A percentile compares a stretch with the other conserved stretches of the same genome.
These are phyloP conservation scores for Cytospora chrysosperma DNA, from an alignment of 2,329 filamentous ascomycete species.

Conservation along the genomic window DNA sequence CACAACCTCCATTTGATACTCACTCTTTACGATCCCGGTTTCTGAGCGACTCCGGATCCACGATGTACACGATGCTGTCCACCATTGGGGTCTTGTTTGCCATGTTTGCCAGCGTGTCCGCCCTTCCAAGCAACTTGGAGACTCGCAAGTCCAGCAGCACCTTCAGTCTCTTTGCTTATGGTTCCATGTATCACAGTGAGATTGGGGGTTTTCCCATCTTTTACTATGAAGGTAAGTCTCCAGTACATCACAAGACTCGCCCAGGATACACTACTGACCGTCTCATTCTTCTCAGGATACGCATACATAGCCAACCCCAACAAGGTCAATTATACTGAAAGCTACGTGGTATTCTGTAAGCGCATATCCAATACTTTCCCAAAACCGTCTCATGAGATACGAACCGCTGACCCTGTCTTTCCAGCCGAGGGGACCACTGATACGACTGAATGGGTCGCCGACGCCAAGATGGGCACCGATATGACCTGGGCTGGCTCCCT, in stretches of 20 bases:
- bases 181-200: not conserved
- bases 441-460: slow-evolving; percentile 17
- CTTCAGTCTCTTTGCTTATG: slow-evolving; percentile 22
- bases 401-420: not conserved
- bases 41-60: not conserved
- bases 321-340: slow-evolving; percentile 16
- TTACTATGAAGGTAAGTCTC: slow-evolving; percentile 11
- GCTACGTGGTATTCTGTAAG: slow-evolving; percentile 13
- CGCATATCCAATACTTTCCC: not conserved
- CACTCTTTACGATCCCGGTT: too few species aligned
- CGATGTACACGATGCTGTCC: slow-evolving; percentile 6
- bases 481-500: slow-evolving; percentile 7
- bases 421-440: slow-evolving; percentile 3
- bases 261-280: not conserved
- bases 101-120: not conserved
- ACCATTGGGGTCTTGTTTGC: not conserved
- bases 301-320: slow-evolving; percentile 18
- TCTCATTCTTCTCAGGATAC: not conserved
- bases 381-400: too few species aligned
- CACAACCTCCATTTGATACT: too few species aligned
- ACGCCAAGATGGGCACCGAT: slow-evolving; percentile 2
- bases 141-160: not conserved
- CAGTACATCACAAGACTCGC: not conserved
- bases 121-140: not conserved
- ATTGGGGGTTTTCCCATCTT: slow-evolving; percentile 20